Base-by-base conservation (phyloP, 2,329 filamentous ascomycete species). In the Periconia sp. region DNA sequence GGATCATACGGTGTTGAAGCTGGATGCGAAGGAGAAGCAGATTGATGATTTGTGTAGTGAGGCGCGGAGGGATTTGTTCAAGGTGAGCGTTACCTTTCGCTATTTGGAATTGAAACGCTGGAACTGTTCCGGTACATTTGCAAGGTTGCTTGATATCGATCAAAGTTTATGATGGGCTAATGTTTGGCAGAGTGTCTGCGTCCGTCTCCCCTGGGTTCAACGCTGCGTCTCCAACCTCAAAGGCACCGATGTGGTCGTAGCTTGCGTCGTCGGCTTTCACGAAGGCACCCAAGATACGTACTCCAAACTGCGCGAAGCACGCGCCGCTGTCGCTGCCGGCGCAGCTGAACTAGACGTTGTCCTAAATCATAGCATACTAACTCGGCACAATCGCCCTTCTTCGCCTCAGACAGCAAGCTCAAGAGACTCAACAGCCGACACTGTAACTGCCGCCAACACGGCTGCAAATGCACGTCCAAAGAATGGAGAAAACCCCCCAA, bases 271-370 rank as follows among this genome's bases (percentile, higher is more conserved):
- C 8, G 80, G 79, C 16, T 84, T 84, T 60, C 82, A 78, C 39
- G 80, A 83, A 57, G 82, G 82, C 10, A 82, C 78, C 0, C 69
- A 81, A 47, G 68, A 75, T 34, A 77, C 78, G 0, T 58, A 69
- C 3, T 65, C 72, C 22, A 83, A 83, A 58, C 66, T 78, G n/a
- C 62, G 60, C 15, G 80, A 84, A 65, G 75, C 78, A 0, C 67
- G 69, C 18, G 65, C 69, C 9, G 79, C 80, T 11, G 64, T 82
- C 24, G 53, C 61, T 7, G 68, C 73, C 13, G 81, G 81, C 15
- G 81, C 81, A 1, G 63, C 61, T 1, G 82, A 85, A 58, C 71
- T 84, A 23, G 81, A 84, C 57, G 75, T 83, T 59, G 82, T 85
- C 3, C 69, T 84, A 35, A 83, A 84, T 50, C 77, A 78, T 54